Evolutionary conservation across 441 rosid genomes (phyloP).

Genomic region (Gossypium schwendimanii): DNA sequence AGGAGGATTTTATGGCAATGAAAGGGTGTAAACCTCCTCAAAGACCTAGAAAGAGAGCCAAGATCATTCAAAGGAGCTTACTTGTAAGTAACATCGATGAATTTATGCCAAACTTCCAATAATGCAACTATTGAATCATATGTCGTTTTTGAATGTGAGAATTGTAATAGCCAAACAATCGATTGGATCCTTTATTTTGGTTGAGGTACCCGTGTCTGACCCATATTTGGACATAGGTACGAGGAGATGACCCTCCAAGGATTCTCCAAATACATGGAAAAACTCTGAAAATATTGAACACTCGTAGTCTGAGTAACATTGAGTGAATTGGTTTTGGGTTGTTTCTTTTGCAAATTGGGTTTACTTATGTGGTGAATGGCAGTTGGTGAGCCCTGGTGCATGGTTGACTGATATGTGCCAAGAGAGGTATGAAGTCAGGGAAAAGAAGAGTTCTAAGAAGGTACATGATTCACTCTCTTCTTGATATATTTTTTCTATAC

Average conservation of each 20-base stretch:
- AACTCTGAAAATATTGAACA: not conserved
- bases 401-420: conserved; percentile 75
- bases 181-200: not conserved
- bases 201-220: not conserved
- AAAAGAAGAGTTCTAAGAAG: conserved; percentile 63
- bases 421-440: conserved; percentile 74
- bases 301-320: not conserved
- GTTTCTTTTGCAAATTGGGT: not conserved
- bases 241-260: not conserved
- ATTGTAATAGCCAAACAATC: not conserved
- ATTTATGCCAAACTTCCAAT: not conserved
- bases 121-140: not conserved
- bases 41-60: conserved; percentile 67
- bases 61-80: conserved; percentile 54
- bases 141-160: not conserved
- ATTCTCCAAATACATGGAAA: not conserved
- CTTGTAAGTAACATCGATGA: conserved; percentile 35
- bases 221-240: not conserved
- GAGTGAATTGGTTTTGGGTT: no score
- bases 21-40: conserved; percentile 71
- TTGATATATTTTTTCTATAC: not conserved
- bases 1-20: conserved; percentile 69
- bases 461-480: conserved; percentile 19
- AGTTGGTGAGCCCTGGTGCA: conserved; percentile 69
- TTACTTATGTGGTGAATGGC: conserved; percentile 21